These are phyloP conservation scores for Oryza brachyantha DNA, from an alignment of 176 grass and related monocot species.

Conservation along the genomic window DNA sequence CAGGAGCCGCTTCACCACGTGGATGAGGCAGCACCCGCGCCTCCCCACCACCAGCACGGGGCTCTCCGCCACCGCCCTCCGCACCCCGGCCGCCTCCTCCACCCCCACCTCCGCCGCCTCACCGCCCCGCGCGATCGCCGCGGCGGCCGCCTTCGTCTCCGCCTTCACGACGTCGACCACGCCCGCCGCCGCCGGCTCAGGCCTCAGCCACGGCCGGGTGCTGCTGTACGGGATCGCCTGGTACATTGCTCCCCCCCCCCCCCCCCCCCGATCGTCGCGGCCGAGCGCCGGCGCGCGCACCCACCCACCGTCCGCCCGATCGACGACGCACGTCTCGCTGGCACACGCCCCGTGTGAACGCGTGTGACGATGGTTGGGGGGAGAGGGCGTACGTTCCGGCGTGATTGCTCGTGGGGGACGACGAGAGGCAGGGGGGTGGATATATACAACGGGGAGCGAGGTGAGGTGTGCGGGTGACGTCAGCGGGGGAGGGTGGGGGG, in stretches of 20 bases:
- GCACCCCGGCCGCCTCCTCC: slow-evolving; percentile 13
- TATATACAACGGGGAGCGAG: slow-evolving; percentile 24
- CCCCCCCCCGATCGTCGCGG: neutral
- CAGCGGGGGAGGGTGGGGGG: neutral
- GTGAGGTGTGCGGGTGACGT: slow-evolving; percentile 43
- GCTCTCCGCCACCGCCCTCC: slow-evolving; percentile 67
- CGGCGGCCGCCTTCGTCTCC: neutral
- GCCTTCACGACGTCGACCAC: slow-evolving; percentile 23
- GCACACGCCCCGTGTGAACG: neutral
- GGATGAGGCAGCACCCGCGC: slow-evolving; percentile 81
- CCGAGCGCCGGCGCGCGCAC: no score
- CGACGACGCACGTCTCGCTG: no score
- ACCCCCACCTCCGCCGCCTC: slow-evolving; percentile 17
- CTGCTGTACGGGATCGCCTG: slow-evolving; percentile 76
- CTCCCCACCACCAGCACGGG: slow-evolving; percentile 72
- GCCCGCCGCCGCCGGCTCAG: slow-evolving; percentile 8
- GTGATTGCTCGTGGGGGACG: slow-evolving; percentile 17
- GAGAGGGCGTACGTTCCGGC: neutral
- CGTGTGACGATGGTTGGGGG: neutral
- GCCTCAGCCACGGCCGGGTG: slow-evolving; percentile 40
- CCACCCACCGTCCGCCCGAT: no score
- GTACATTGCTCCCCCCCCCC: slow-evolving; percentile 64
- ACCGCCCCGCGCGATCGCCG: neutral
- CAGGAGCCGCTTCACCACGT: slow-evolving; percentile 80
- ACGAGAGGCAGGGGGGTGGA: neutral